These are phyloP conservation scores for Raphidocelis subcapitata DNA, from an alignment of 139 green algal genomes.

Conservation along the genomic window DNA sequence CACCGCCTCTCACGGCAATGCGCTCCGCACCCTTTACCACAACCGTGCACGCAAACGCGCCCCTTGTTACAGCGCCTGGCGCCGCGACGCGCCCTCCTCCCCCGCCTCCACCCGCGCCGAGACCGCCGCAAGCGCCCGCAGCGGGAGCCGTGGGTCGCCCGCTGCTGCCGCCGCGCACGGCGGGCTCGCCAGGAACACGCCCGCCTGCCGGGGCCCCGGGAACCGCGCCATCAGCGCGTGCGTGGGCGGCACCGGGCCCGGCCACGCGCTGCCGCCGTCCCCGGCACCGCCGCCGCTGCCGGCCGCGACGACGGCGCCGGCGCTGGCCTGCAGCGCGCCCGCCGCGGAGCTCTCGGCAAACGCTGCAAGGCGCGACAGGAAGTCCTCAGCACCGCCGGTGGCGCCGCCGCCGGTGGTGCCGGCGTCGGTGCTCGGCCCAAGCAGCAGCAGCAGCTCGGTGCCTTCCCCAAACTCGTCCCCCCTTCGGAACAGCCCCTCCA, in stretches of 20 bases:
- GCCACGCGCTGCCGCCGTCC: too few relatives aligned
- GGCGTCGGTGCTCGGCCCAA: constrained; percentile 12
- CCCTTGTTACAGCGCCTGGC: too few relatives aligned
- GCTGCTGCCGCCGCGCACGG: neutral
- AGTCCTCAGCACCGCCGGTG: neutral
- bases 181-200: neutral
- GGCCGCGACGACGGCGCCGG: neutral
- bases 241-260: too few relatives aligned
- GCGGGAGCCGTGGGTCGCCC: constrained; percentile 13
- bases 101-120: constrained; percentile 6
- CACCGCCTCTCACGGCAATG: too few relatives aligned
- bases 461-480: constrained; percentile 29
- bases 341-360: constrained; percentile 27
- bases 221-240: constrained; percentile 19
- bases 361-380: constrained; percentile 9
- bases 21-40: too few relatives aligned
- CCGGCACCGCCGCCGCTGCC: constrained; percentile 1
- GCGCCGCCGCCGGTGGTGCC: neutral
- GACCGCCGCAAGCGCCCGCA: neutral
- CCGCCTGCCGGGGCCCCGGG: constrained; percentile 5
- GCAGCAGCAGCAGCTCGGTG: constrained; percentile 26
- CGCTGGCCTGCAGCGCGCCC: constrained; percentile 8
- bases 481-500: constrained; percentile 38
- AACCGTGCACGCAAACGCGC: too few relatives aligned
- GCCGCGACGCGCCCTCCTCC: neutral